These are phyloP conservation scores for Lactifluus pinguis DNA, from an alignment of 768 basidiomycete species.

Conservation along the genomic window DNA sequence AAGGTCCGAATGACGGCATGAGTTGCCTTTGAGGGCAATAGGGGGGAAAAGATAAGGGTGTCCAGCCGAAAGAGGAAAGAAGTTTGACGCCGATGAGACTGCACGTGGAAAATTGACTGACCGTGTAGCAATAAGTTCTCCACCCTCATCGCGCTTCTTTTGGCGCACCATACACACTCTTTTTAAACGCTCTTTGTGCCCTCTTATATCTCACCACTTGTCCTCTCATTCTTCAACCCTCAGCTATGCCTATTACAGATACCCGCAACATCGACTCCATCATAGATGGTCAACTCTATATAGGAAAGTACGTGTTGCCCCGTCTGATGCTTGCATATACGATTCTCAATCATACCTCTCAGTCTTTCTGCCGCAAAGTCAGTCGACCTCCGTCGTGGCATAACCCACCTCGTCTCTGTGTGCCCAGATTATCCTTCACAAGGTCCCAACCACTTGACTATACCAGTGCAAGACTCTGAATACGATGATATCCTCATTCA, in stretches of 20 bases:
- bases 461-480: constrained; percentile 46
- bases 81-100: background rate
- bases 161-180: background rate
- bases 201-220: background rate
- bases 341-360: background rate
- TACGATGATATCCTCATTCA: constrained; percentile 55
- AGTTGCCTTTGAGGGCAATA: background rate
- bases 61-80: background rate
- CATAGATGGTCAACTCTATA: constrained; percentile 18
- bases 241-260: constrained; percentile 10
- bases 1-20: too few relatives aligned
- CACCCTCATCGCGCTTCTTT: too few relatives aligned
- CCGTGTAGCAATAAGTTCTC: constrained; percentile 3
- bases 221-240: background rate
- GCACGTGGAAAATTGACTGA: too few relatives aligned
- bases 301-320: constrained; percentile 16
- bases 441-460: constrained; percentile 59
- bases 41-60: constrained; percentile 1
- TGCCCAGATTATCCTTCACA: constrained; percentile 52
- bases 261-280: constrained; percentile 14
- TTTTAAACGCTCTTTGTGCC: background rate
- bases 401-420: constrained; percentile 75
- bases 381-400: constrained; percentile 32
- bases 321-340: background rate
- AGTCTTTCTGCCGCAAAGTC: constrained; percentile 17